Base-by-base conservation (phyloP, 495 filamentous ascomycete species). In the Letharia columbiana region DNA sequence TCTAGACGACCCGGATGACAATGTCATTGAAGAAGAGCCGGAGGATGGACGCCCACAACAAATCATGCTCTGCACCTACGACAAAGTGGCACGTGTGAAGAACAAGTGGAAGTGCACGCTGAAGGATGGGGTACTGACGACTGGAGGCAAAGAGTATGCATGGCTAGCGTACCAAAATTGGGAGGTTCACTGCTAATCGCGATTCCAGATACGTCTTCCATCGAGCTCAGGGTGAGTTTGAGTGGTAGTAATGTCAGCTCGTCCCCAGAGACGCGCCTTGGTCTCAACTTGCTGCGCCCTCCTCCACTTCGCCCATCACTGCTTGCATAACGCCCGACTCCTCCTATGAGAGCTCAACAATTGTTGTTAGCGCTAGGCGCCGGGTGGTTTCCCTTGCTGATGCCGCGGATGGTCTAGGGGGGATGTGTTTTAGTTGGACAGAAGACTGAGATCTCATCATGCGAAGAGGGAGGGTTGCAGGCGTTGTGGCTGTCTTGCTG, bases 51-150 rank as follows among this genome's bases (percentile, higher is more conserved):
- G 82, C 7, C 78, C 77, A 66, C 86, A 85, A 3, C 88, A 95
- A 67, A 90, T 94, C 75, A 97, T 97, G 90, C 85, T 98, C 49
- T 98, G 94, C 80, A 96, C 94, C 71, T 98, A 98, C 73, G 94
- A 99, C 80, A 99, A 99, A 80, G 94, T 99, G 28, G 92, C 97
- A 77, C 83, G 94, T 61, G 95, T 97, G 66, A 99, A 99, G 87
- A 99, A 97, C 76, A 99, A 98, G 87, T 99, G 94, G 94, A 99
- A 99, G 87, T 99, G 94, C 78, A 90, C 89, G 8, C 83, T 99
- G 63, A 98, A 98, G 80, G 94, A 99, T 71, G 94, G 94, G 23
- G 90, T 99, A 20, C 81, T 99, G 68, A 96, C 88, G 60, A 89
- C 92, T 47, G 90, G 91, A 69, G 87, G 89, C 68, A 92, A 88